Evolutionary conservation across 768 basidiomycete genomes (phyloP), one percentile per base, ranked within the genome.

Genomic region (Mycena albidolilacea): DNA sequence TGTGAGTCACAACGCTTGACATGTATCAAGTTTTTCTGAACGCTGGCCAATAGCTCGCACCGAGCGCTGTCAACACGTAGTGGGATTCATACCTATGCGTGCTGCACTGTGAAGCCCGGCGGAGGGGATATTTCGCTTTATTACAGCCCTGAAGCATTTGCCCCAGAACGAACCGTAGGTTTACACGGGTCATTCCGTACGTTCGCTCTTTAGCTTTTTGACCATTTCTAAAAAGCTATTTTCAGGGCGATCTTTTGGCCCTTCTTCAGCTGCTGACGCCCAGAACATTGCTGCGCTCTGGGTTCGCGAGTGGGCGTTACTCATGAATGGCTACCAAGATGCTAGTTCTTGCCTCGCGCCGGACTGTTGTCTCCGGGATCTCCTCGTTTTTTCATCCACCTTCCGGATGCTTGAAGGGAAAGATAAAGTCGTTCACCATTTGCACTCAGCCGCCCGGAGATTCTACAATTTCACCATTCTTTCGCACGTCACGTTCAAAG

Each of bases 71-170:
- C 71, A 11, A 21, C 9, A 9, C 55, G 71, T 21, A 54, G 65
- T 2, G 71, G 71, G 2, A 72, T 72, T 35, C 71, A 72, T 41
- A 72, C 71, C 43, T 72, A 72, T n/a, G 59, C 55, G 17, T 19
- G 58, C 1, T 72, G 71, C 61, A 67, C 71, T 23, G 71, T 67
- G 19, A 65, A 67, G 9, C 48, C 59, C 5, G 30, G 46, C 7
- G 71, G 71, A 19, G 50, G 64, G 11, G 46, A 67, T 57, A 21
- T 72, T 19, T 52, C 65, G 11, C 14, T 72, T 9, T 72, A 72
- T 46, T 72, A 72, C 65, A 67, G n/a, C 35, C 65, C 65, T 2
- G 71, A 72, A 55, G 58, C 58, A 35, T 72, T 72, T 46, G 71
- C 71, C 7, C 59, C 65, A 1, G 64, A 72, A 38, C 63, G 71